Evolutionary conservation across 208 protist species (phyloP).

Genomic region (Acanthamoeba divionensis): DNA sequence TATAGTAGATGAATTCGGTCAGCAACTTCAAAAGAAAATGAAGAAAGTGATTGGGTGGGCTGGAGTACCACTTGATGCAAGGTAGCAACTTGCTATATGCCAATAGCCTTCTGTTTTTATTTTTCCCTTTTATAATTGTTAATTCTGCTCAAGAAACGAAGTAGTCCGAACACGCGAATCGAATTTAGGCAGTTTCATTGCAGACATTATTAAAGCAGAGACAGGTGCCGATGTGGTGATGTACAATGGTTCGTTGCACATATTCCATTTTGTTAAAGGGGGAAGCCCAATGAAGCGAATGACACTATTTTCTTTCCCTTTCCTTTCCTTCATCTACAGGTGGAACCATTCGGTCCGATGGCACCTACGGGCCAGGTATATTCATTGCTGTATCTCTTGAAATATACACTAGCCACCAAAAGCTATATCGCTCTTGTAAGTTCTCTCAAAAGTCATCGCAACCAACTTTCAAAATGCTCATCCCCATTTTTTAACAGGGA

Average conservation of each 20-base stretch:
- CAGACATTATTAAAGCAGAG: not conserved
- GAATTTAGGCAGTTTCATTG: conserved; percentile 19
- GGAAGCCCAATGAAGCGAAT: too few species aligned
- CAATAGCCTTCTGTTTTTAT: not conserved
- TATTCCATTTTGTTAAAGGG: not conserved
- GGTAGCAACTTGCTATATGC: not conserved
- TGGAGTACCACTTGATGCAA: conserved; percentile 12
- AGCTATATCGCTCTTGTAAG: conserved; percentile 27
- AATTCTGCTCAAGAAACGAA: not conserved
- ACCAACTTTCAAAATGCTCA: too few species aligned
- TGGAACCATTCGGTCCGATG: conserved; percentile 7
- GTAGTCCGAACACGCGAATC: not conserved
- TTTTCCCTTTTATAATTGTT: not conserved
- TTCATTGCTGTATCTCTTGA: not conserved
- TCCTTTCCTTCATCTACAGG: too few species aligned
- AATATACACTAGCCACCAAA: conserved; percentile 56
- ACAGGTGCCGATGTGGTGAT: conserved; percentile 1
- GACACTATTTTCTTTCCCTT: too few species aligned
- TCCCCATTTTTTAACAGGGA: too few species aligned
- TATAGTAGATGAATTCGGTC: not conserved
- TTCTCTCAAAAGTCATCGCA: too few species aligned
- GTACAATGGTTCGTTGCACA: not conserved
- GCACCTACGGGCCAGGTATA: conserved; percentile 4
- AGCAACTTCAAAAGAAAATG: not conserved
- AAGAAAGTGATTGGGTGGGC: conserved; percentile 44